These are phyloP conservation scores for Physcomitrium patens DNA, from an alignment of 225 moss, liverwort and hornwort genomes.

Conservation along the genomic window DNA sequence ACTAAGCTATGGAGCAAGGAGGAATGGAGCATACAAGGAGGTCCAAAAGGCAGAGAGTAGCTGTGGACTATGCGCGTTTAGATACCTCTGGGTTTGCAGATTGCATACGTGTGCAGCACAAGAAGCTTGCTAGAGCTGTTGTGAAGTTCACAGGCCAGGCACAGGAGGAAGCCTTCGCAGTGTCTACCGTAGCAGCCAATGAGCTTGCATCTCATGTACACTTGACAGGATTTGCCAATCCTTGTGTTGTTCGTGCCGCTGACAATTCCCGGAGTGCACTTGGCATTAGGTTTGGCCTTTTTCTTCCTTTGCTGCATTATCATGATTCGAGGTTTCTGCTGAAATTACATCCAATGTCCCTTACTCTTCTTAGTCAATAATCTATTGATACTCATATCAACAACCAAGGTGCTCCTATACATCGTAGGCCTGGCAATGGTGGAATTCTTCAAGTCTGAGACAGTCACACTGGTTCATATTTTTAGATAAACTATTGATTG, in stretches of 20 bases:
- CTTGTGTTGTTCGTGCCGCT: constrained; percentile 69
- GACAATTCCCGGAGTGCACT: constrained; percentile 49
- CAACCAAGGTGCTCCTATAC: too few species aligned
- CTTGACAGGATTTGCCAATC: constrained; percentile 69
- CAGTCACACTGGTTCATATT: too few species aligned
- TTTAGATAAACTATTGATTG: too few species aligned
- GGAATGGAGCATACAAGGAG: constrained; percentile 65
- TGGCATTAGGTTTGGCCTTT: constrained; percentile 66
- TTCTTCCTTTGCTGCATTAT: constrained; percentile 15
- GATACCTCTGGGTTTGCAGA: constrained; percentile 70
- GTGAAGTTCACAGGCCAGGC: constrained; percentile 60
- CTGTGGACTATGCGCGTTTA: constrained; percentile 69
- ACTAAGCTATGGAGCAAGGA: constrained; percentile 20
- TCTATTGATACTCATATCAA: not conserved
- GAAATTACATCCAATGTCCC: constrained; percentile 3
- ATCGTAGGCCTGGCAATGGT: too few species aligned
- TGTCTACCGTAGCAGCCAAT: constrained; percentile 45
- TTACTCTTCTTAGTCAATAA: not conserved
- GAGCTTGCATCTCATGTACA: constrained; percentile 58
- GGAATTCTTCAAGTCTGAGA: too few species aligned
- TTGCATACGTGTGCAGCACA: constrained; percentile 68
- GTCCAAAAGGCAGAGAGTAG: constrained; percentile 68
- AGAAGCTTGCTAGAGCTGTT: constrained; percentile 70
- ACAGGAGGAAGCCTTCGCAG: constrained; percentile 39
- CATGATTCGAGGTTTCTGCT: not conserved